Evolutionary conservation across 1,284 basidiomycete genomes (phyloP).

Genomic region (Pyrrhoderma lamaoense): DNA sequence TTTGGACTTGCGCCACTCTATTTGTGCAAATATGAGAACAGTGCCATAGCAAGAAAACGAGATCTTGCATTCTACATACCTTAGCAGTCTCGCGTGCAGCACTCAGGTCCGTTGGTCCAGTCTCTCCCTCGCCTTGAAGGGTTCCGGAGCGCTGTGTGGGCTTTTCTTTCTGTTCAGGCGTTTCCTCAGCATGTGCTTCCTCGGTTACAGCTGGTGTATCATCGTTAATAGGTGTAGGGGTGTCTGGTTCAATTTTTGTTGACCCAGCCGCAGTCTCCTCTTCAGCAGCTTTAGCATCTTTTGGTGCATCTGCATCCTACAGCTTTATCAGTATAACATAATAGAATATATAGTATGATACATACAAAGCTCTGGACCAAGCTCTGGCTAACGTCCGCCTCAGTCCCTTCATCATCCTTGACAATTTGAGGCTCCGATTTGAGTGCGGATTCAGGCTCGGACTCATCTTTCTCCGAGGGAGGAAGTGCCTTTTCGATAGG

Average conservation of each 20-base stretch:
- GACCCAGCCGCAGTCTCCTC: background rate
- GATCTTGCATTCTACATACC: constrained; percentile 9
- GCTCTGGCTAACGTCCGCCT: constrained; percentile 15
- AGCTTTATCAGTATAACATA: background rate
- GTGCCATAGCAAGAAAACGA: too few relatives aligned
- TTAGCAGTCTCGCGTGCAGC: constrained; percentile 13
- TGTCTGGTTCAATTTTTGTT: background rate
- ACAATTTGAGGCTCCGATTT: constrained; percentile 11
- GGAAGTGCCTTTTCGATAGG: constrained; percentile 14
- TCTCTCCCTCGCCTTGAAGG: constrained; percentile 8
- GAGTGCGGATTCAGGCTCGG: background rate
- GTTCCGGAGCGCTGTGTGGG: constrained; percentile 13
- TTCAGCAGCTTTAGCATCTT: constrained; percentile 16
- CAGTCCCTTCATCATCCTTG: constrained; percentile 17
- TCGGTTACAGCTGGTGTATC: constrained; percentile 7
- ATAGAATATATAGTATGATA: background rate
- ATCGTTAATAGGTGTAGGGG: constrained; percentile 8
- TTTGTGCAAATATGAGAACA: too few relatives aligned
- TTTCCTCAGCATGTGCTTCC: constrained; percentile 3
- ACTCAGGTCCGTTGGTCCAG: constrained; percentile 14
- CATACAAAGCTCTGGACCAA: constrained; percentile 8
- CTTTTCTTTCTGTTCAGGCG: constrained; percentile 13
- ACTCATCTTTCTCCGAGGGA: constrained; percentile 3
- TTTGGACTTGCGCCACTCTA: too few relatives aligned
- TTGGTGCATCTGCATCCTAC: constrained; percentile 17